These are phyloP conservation scores for Ophiosphaerella herpotricha DNA, from an alignment of 2,329 filamentous ascomycete genomes.

Conservation along the genomic window DNA sequence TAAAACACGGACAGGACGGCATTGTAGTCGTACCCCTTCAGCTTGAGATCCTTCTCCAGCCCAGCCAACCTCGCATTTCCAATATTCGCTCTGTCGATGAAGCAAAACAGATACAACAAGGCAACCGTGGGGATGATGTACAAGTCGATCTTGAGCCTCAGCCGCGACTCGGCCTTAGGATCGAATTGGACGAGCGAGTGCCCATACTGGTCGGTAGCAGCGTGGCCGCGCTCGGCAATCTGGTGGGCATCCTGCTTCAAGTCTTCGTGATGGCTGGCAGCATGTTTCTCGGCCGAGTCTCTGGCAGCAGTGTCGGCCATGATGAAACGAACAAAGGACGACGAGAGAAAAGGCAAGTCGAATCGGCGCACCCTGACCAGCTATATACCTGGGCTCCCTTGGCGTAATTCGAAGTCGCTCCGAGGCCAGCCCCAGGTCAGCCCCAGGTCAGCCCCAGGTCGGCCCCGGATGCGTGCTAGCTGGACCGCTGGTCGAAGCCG, in stretches of 20 bases:
- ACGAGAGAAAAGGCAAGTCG: slow-evolving; percentile 5
- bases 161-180: slow-evolving; percentile 59
- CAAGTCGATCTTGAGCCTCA: slow-evolving; percentile 68
- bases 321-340: neutral
- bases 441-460: too few relatives aligned
- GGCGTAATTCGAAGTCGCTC: too few relatives aligned
- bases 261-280: slow-evolving; percentile 32
- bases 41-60: slow-evolving; percentile 63
- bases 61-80: slow-evolving; percentile 72
- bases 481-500: too few relatives aligned
- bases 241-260: slow-evolving; percentile 31
- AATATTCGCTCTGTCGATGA: slow-evolving; percentile 76
- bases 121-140: slow-evolving; percentile 68
- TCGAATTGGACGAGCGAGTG: slow-evolving; percentile 54
- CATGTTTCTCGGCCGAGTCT: slow-evolving; percentile 18
- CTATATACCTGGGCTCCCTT: too few relatives aligned
- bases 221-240: slow-evolving; percentile 34
- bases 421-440: too few relatives aligned
- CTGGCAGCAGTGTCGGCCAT: slow-evolving; percentile 13
- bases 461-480: too few relatives aligned
- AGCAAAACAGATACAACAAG: slow-evolving; percentile 72
- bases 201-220: slow-evolving; percentile 42
- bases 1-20: slow-evolving; percentile 70
- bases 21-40: slow-evolving; percentile 71
- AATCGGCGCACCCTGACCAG: slow-evolving; percentile 6